phyloP scores from a whole-genome alignment of 495 filamentous ascomycete genomes.

The Cercophora newfieldiana region DNA sequence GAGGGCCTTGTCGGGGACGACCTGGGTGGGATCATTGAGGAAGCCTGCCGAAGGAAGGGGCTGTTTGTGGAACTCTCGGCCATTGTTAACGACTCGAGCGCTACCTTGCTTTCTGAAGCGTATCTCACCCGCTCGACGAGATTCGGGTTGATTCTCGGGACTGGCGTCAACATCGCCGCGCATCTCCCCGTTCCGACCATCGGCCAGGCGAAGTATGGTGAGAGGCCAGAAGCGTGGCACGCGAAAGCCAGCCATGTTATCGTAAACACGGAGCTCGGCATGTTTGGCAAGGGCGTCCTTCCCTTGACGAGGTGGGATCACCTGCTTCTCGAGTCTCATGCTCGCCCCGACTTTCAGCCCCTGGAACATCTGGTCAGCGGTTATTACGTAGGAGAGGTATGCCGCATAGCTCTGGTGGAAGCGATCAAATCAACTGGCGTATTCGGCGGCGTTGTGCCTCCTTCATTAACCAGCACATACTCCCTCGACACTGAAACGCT shows the following conservation, averaged over 20 bases:
- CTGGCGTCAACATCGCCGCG: slow-evolving; percentile 55
- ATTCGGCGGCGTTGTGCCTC: slow-evolving; percentile 58
- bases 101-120: slow-evolving; percentile 75
- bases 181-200: slow-evolving; percentile 57
- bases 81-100: slow-evolving; percentile 83
- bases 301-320: slow-evolving; percentile 75
- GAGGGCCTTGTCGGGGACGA: slow-evolving; percentile 53
- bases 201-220: slow-evolving; percentile 48
- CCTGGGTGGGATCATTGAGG: slow-evolving; percentile 52
- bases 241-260: slow-evolving; percentile 58
- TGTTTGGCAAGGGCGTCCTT: slow-evolving; percentile 70
- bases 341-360: slow-evolving; percentile 79
- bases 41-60: slow-evolving; percentile 44
- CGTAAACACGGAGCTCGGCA: slow-evolving; percentile 85
- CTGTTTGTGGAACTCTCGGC: slow-evolving; percentile 67
- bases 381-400: slow-evolving; percentile 81
- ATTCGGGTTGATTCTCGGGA: slow-evolving; percentile 58
- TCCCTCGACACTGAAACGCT: slow-evolving; percentile 61
- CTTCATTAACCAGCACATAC: slow-evolving; percentile 53
- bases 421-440: slow-evolving; percentile 55
- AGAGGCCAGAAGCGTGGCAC: slow-evolving; percentile 56
- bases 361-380: slow-evolving; percentile 82
- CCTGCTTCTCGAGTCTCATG: slow-evolving; percentile 60
- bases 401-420: slow-evolving; percentile 67
- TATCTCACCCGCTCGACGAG: slow-evolving; percentile 67